Conservation (phyloP, 1,284 basidiomycete species). For the Ceratorhiza oryzae-sativae region DNA sequence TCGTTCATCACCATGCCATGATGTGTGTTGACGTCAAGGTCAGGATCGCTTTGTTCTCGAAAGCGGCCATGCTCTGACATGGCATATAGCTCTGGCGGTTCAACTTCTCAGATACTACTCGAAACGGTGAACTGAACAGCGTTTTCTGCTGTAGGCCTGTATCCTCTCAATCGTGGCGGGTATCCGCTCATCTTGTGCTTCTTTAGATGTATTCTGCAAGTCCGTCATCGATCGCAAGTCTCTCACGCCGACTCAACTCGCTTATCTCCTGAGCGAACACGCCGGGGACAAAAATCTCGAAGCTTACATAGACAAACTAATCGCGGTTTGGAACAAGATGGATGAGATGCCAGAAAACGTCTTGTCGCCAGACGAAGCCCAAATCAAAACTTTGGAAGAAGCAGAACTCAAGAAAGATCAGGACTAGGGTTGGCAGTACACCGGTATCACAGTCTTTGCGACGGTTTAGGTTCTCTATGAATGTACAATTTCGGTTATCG, state of each 20-base stretch:
- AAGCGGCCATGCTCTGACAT: background rate
- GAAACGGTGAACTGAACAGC: background rate
- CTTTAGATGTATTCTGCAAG: background rate
- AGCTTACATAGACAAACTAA: background rate
- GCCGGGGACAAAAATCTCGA: constrained; percentile 3
- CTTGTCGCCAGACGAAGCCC: background rate
- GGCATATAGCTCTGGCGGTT: background rate
- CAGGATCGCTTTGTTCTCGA: background rate
- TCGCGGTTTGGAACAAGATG: constrained; percentile 8
- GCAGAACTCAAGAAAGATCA: background rate
- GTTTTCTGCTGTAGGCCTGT: background rate
- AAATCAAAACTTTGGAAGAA: background rate
- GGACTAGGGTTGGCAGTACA: too few relatives aligned
- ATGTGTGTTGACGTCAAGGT: constrained; percentile 12
- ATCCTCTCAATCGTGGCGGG: background rate
- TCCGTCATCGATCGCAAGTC: constrained; percentile 3
- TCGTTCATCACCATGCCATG: constrained; percentile 1
- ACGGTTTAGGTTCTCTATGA: too few relatives aligned
- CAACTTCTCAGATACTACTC: background rate
- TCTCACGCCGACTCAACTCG: background rate
- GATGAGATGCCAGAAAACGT: background rate
- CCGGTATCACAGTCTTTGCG: too few relatives aligned
- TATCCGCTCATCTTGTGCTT: background rate
- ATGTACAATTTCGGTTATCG: too few relatives aligned
- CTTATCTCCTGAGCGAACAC: constrained; percentile 5